phyloP scores from a whole-genome alignment of 2,329 filamentous ascomycete genomes.

The Akanthomyces lecanii region DNA sequence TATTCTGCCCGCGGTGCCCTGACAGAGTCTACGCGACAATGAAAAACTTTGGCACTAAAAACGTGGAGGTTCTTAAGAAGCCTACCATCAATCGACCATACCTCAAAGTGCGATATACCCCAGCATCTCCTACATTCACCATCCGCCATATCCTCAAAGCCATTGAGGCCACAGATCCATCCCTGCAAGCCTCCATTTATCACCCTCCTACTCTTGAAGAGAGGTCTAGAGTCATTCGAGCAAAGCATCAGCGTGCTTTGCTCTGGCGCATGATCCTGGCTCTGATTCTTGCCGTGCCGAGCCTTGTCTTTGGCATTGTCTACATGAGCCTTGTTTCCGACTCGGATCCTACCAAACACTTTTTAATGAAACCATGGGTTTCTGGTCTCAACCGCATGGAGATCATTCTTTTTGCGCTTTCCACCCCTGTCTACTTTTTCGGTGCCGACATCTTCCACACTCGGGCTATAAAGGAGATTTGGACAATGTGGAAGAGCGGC shows the following conservation, averaged over 20 bases:
- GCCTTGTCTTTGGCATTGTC: conserved; percentile 81
- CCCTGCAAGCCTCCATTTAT: conserved; percentile 65
- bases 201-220: conserved; percentile 83
- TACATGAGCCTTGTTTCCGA: conserved; percentile 78
- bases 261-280: conserved; percentile 68
- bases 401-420: conserved; percentile 74
- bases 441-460: conserved; percentile 81
- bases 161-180: conserved; percentile 62
- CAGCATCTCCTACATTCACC: conserved; percentile 64
- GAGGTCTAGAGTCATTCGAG: conserved; percentile 67
- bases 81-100: conserved; percentile 61
- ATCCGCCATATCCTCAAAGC: conserved; percentile 68
- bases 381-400: conserved; percentile 72
- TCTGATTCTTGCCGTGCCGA: conserved; percentile 68
- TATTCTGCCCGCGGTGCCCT: conserved; percentile 72
- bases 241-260: conserved; percentile 64
- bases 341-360: conserved; percentile 54
- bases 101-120: conserved; percentile 66
- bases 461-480: conserved; percentile 73
- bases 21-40: conserved; percentile 52
- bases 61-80: conserved; percentile 49
- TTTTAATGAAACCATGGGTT: conserved; percentile 66
- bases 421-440: conserved; percentile 83
- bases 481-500: conserved; percentile 68
- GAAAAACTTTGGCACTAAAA: conserved; percentile 44